These are phyloP conservation scores for Cairneyella variabilis DNA, from an alignment of 495 filamentous ascomycete species.

Conservation along the genomic window DNA sequence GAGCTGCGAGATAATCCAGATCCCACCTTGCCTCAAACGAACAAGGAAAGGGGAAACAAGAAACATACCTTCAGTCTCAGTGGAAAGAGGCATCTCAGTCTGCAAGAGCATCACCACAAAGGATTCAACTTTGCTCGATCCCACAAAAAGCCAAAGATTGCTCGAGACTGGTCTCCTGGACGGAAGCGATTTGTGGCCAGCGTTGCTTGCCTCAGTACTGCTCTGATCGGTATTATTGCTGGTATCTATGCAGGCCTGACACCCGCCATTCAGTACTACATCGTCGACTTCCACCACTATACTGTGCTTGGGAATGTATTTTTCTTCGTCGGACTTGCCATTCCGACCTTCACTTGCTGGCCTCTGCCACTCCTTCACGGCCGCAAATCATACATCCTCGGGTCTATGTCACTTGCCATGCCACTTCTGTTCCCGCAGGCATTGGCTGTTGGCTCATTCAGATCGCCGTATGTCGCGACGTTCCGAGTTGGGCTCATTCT, in stretches of 20 bases:
- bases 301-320: constrained; percentile 69
- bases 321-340: constrained; percentile 62
- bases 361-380: constrained; percentile 73
- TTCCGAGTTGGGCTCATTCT: constrained; percentile 60
- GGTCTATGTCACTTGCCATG: constrained; percentile 60
- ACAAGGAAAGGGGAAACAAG: constrained; percentile 30
- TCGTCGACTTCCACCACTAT: constrained; percentile 61
- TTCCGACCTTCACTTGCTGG: constrained; percentile 67
- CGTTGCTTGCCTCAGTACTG: constrained; percentile 67
- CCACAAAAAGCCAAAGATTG: constrained; percentile 49
- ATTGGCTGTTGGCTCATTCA: constrained; percentile 47
- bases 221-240: constrained; percentile 61
- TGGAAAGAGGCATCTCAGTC: constrained; percentile 29
- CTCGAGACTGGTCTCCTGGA: constrained; percentile 59
- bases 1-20: constrained; percentile 17
- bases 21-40: constrained; percentile 11
- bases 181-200: constrained; percentile 64
- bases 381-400: constrained; percentile 68
- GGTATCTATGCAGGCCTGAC: constrained; percentile 75
- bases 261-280: constrained; percentile 68
- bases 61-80: constrained; percentile 24
- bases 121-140: constrained; percentile 50
- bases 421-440: constrained; percentile 74
- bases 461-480: constrained; percentile 51
- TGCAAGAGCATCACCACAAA: constrained; percentile 31